Base-by-base conservation (phyloP, 2,329 filamentous ascomycete genomes). In the Pseudocercospora cruenta region DNA sequence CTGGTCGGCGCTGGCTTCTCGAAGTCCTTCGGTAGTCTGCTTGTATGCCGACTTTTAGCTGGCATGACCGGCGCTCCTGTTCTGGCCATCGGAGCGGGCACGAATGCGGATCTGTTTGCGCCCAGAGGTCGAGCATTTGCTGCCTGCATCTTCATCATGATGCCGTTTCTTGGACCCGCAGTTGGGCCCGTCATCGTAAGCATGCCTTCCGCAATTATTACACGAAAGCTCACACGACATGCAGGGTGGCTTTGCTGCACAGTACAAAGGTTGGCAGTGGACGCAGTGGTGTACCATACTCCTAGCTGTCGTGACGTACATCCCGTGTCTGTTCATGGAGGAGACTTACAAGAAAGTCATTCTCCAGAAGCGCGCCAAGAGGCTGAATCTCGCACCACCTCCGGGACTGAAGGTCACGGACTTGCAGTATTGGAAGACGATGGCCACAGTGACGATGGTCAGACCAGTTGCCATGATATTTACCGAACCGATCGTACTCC, bases 321-420 rank as follows among this genome's bases (percentile, higher is more conserved):
- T 80, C 19, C 64, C 73, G 1, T 67, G 82, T 0, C 60, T 85
- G 1, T 79, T 82, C 1, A 82, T 82, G 70, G 76, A 79, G 33
- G 87, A 90, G 72, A 88, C 87, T 0, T 88, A 86, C 72, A 85
- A 87, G 65, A 79, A 79, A 60, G 75, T 79, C 64, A 82, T 87
- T 0, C 75, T 86, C 1, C 71, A 75, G 58, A 74, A 72, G 26
- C 71, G 78, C 39, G 76, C 77, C 4, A 79, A 78, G 65, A 74
- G 73, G 28, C 69, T 73, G 1, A 73, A 76, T 21, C 63, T 79
- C 1, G 60, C 69, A n/a, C 62, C 67, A 8, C 73, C 75, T 2
- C 67, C 67, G 10, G 51, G 60, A n/a, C 66, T 67, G 28, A 24
- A 70, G 63, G 22, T 71, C 36, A 64, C 28, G n/a, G 77, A 77